Conservation (phyloP, 2,329 filamentous ascomycete genomes). For the Fusarium scirpi region DNA sequence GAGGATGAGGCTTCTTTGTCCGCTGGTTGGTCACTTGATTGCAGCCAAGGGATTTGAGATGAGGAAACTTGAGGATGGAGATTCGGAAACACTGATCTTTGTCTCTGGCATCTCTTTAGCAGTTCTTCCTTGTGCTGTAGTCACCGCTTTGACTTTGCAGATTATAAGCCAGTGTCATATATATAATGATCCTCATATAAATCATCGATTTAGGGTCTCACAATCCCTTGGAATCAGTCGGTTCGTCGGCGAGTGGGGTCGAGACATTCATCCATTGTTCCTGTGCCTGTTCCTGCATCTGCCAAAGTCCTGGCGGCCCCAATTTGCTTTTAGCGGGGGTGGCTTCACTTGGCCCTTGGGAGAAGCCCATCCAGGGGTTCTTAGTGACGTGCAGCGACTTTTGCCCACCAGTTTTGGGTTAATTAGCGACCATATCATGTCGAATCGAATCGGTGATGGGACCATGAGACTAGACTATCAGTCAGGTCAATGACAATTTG, state of each 20-base stretch:
- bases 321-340: conserved; percentile 42
- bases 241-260: conserved; percentile 45
- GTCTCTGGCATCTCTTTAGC: background rate
- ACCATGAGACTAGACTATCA: conserved; percentile 9
- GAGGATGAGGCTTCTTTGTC: conserved; percentile 17
- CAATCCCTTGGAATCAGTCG: conserved; percentile 34
- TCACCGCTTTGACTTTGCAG: background rate
- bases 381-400: conserved; percentile 26
- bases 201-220: conserved; percentile 10
- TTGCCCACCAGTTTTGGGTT: conserved; percentile 12
- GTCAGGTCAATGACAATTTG: background rate
- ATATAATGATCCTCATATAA: conserved; percentile 20
- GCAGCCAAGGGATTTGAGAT: conserved; percentile 21
- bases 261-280: conserved; percentile 34
- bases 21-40: conserved; percentile 37
- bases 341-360: conserved; percentile 32
- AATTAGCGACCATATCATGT: conserved; percentile 9
- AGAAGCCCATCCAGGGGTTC: conserved; percentile 11
- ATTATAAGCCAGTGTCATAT: background rate
- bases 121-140: background rate
- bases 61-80: conserved; percentile 40
- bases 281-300: conserved; percentile 49
- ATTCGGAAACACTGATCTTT: conserved; percentile 2
- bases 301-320: conserved; percentile 21
- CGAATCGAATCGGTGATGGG: background rate